Percentiles rank a stretch among this genome's conserved stretches.
Evolutionary conservation across 208 protist species (phyloP).

Genomic region (Leishmania major): DNA sequence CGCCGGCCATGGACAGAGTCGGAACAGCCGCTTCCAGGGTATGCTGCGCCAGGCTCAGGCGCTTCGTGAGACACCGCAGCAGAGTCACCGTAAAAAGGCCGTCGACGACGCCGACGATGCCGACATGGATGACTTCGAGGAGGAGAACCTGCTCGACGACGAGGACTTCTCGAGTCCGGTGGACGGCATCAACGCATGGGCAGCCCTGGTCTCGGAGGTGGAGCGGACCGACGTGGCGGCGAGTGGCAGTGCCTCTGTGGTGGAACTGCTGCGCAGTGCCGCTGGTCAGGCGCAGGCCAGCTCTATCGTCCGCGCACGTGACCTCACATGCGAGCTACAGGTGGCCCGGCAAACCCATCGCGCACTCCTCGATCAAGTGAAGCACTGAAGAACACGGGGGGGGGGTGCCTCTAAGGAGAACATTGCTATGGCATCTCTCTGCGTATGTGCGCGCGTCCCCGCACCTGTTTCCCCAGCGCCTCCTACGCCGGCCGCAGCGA

Average conservation of each 20-base stretch:
- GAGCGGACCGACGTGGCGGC: constrained; percentile 21
- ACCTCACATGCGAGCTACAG: constrained; percentile 23
- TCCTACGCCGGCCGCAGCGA: background rate
- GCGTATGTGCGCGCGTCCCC: background rate
- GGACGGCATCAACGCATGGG: constrained; percentile 70
- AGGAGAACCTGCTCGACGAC: constrained; percentile 77
- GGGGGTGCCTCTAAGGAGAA: background rate
- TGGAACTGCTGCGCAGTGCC: constrained; percentile 35
- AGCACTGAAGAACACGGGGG: constrained; percentile 3
- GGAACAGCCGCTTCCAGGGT: constrained; percentile 34
- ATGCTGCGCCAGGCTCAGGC: constrained; percentile 49
- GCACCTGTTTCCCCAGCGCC: background rate
- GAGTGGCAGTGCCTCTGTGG: constrained; percentile 5
- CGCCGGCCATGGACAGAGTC: constrained; percentile 15
- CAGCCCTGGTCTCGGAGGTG: constrained; percentile 38
- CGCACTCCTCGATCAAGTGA: constrained; percentile 15
- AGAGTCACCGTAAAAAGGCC: background rate
- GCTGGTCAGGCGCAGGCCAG: constrained; percentile 34
- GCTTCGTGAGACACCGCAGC: constrained; percentile 27
- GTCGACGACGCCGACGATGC: constrained; percentile 8
- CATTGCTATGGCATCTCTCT: background rate
- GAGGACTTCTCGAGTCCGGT: constrained; percentile 74
- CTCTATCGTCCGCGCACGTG: constrained; percentile 43
- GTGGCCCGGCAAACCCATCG: constrained; percentile 21
- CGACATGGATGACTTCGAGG: constrained; percentile 46